Percentiles rank a stretch among this genome's conserved stretches.
phyloP scores from a whole-genome alignment of 1,284 basidiomycete genomes.

The Apiotrichum domesticum region DNA sequence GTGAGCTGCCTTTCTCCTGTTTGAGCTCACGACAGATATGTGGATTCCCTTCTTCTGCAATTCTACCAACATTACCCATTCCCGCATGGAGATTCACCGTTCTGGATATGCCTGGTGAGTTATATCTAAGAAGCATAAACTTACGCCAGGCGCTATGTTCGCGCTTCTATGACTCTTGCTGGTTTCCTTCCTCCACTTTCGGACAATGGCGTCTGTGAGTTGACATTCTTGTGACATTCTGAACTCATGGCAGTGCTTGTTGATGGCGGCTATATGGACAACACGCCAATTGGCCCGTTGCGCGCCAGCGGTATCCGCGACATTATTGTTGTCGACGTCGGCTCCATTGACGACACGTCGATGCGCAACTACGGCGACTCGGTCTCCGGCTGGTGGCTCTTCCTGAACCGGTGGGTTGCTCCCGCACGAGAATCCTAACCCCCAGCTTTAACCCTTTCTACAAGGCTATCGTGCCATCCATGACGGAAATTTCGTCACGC shows the following conservation, averaged over 20 bases:
- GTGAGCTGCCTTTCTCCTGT: constrained; percentile 20
- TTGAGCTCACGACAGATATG: constrained; percentile 58
- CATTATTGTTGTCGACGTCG: constrained; percentile 95
- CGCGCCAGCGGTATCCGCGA: constrained; percentile 82
- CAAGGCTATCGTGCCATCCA: constrained; percentile 72
- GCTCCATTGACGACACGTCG: constrained; percentile 90
- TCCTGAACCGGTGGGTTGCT: constrained; percentile 70
- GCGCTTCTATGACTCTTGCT: constrained; percentile 96
- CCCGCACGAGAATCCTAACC: background rate
- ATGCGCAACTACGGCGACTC: constrained; percentile 92
- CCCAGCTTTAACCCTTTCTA: constrained; percentile 69
- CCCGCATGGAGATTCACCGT: constrained; percentile 94
- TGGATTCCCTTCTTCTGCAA: constrained; percentile 99
- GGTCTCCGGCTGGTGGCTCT: constrained; percentile 93
- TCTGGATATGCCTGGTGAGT: constrained; percentile 86
- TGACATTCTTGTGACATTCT: background rate
- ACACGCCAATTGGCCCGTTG: constrained; percentile 85
- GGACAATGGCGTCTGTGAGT: constrained; percentile 72
- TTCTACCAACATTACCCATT: constrained; percentile 96
- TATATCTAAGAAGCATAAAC: background rate
- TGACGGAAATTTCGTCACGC: constrained; percentile 93
- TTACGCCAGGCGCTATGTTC: constrained; percentile 52
- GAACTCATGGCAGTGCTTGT: constrained; percentile 58
- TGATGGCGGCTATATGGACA: constrained; percentile 91
- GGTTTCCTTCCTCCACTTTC: constrained; percentile 91